Evolutionary conservation across 768 basidiomycete genomes (phyloP).

Genomic region (Amanita polypyramis): DNA sequence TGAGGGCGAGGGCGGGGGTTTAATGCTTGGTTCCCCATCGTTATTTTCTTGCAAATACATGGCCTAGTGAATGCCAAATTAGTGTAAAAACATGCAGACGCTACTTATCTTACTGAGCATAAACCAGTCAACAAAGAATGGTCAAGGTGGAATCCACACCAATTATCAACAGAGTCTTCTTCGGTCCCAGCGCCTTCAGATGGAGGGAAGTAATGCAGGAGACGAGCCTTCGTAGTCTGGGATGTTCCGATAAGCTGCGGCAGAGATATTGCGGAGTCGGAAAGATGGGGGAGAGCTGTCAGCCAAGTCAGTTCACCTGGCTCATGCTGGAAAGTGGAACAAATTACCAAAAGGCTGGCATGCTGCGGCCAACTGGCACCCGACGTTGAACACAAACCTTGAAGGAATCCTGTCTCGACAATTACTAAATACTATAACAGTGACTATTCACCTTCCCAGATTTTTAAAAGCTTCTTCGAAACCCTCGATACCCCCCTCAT

Average conservation of each 20-base stretch:
- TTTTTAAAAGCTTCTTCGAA: conserved; percentile 87
- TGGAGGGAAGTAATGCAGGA: conserved; percentile 94
- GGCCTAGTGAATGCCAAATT: conserved; percentile 35
- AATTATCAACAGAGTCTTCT: conserved; percentile 69
- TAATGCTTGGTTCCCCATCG: conserved; percentile 29
- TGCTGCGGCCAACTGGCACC: conserved; percentile 70
- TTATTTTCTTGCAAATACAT: conserved; percentile 62
- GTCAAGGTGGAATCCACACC: conserved; percentile 95
- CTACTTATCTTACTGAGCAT: conserved; percentile 52
- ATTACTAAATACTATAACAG: background rate
- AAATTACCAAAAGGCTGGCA: conserved; percentile 81
- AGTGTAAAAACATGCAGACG: conserved; percentile 1
- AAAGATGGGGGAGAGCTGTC: conserved; percentile 56
- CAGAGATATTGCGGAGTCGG: conserved; percentile 59
- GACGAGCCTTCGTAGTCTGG: conserved; percentile 81
- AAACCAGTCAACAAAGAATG: conserved; percentile 88
- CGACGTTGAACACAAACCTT: conserved; percentile 77
- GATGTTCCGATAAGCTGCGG: conserved; percentile 63
- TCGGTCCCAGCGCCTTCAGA: conserved; percentile 29
- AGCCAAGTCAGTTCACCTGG: background rate
- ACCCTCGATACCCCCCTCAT: conserved; percentile 52
- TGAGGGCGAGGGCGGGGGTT: conserved; percentile 59
- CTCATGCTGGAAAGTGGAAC: background rate
- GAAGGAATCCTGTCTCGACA: conserved; percentile 5
- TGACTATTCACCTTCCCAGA: conserved; percentile 46